phyloP scores from a whole-genome alignment of 1,139 yeast genomes.

The Suhomyces atakaporum region DNA sequence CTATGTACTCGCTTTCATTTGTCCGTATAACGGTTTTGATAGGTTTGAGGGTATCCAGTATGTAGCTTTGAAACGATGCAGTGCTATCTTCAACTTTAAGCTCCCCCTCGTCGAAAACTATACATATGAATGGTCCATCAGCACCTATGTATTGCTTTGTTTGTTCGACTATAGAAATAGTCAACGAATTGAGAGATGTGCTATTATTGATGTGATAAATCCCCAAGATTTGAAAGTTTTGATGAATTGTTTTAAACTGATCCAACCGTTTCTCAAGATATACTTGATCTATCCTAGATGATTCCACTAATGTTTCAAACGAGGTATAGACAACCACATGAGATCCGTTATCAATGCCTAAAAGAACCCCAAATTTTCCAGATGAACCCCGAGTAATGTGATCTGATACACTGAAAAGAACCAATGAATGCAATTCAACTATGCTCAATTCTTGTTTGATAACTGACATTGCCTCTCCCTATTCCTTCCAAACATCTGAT shows the following conservation, averaged over 20 bases:
- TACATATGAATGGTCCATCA: slow-evolving; percentile 1
- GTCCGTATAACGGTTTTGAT: slow-evolving; percentile 19
- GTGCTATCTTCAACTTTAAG: slow-evolving; percentile 6
- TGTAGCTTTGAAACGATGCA: slow-evolving; percentile 9
- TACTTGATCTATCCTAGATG: slow-evolving; percentile 21
- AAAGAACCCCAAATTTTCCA: slow-evolving; percentile 28
- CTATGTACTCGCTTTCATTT: slow-evolving; percentile 29
- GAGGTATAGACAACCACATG: slow-evolving; percentile 21
- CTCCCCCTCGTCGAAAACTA: slow-evolving; percentile 12
- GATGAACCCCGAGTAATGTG: slow-evolving; percentile 21
- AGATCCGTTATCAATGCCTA: slow-evolving; percentile 24
- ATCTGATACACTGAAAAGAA: slow-evolving; percentile 33
- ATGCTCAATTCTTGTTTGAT: slow-evolving; percentile 4
- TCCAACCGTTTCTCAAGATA: slow-evolving; percentile 28
- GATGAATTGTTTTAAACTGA: slow-evolving; percentile 31
- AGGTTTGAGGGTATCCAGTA: slow-evolving; percentile 2
- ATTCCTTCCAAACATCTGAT: not conserved
- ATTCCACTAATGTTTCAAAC: slow-evolving; percentile 25
- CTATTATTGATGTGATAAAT: slow-evolving; percentile 24
- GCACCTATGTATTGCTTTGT: slow-evolving; percentile 1
- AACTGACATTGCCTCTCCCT: not conserved
- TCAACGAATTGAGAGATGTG: slow-evolving; percentile 11
- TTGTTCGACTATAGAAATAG: slow-evolving; percentile 13
- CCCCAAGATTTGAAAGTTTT: slow-evolving; percentile 32
- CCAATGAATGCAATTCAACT: slow-evolving; percentile 30